Base-by-base conservation (phyloP, 148 eudicot genomes). In the Vaccinium vitisidaea region DNA sequence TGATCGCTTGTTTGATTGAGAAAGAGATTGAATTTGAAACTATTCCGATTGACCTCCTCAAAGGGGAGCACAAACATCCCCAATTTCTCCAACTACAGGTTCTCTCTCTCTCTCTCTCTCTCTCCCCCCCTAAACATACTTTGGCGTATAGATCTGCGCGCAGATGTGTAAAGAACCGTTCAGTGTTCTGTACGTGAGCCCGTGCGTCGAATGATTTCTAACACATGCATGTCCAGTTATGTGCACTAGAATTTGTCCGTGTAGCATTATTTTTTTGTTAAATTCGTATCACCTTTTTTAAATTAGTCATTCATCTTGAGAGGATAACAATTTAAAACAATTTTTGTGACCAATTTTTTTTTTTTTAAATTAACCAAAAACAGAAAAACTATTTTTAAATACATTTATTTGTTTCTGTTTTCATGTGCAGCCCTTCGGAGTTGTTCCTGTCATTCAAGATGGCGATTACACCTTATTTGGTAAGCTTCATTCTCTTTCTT, bases 391-490 rank as follows among this genome's bases (percentile, higher is more conserved):
- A 32, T 32, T 32, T 1, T 70, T 13, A 13, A 30, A 30, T 30
- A 14, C n/a, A 73, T 39, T 70, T 73, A 16, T 73, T 39, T 27
- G 27, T 27, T 63, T 69, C 16, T 16, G 2, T 32, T 18, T 16
- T 18, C n/a, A 73, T 36, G 32, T 63, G 1, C 80, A 76, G 80
- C 80, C 80, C 56, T 76, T 76, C 25, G 80, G 80, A 76, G 80
- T 7, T 46, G 36, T 85, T 80, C 89, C 89, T 63, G 89, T 88
- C 10, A 80, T 88, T 61, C 85, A 85, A 80, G 89, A 88, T 85
- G 89, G 89, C 23, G 89, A 85, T 59, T 88, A 78, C 73, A 85
- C 81, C 61, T 80, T 88, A 52, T 88, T 53, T 21, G 89, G 89
- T 88, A 78, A 78, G 13, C 9, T 58, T 77, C 56, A 59, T 77